phyloP scores from a whole-genome alignment of 495 filamentous ascomycete genomes.

The Aspergillus leporis region DNA sequence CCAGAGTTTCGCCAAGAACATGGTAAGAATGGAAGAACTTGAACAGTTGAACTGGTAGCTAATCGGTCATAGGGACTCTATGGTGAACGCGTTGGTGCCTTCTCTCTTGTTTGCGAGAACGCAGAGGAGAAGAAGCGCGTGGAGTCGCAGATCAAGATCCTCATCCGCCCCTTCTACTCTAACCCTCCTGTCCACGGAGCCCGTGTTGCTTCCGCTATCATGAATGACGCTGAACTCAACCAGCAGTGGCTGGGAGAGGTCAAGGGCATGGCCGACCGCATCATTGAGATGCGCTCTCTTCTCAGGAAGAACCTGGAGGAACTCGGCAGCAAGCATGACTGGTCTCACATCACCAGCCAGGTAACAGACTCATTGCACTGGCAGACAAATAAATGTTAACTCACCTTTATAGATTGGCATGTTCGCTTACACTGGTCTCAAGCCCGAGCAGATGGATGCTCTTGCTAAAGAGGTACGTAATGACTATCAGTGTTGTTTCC shows the following conservation, averaged over 20 bases:
- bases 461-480: constrained; percentile 79
- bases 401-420: constrained; percentile 75
- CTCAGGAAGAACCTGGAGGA: constrained; percentile 93
- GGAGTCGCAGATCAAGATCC: constrained; percentile 97
- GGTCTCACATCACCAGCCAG: constrained; percentile 97
- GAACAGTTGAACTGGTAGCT: constrained; percentile 6
- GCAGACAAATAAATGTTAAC: neutral
- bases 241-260: constrained; percentile 95
- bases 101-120: constrained; percentile 83
- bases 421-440: constrained; percentile 97
- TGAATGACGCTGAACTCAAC: constrained; percentile 84
- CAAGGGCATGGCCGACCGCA: constrained; percentile 98
- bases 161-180: constrained; percentile 95
- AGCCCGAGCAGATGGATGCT: constrained; percentile 86
- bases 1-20: constrained; percentile 99
- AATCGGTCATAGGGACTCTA: constrained; percentile 72
- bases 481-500: neutral
- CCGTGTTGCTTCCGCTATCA: constrained; percentile 87
- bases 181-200: constrained; percentile 97
- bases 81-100: constrained; percentile 96
- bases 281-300: constrained; percentile 94
- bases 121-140: constrained; percentile 93
- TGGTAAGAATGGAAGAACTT: constrained; percentile 57
- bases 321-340: constrained; percentile 92
- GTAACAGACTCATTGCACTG: constrained; percentile 24